These are phyloP conservation scores for Gymnopus androsaceus DNA, from an alignment of 1,284 basidiomycete species.

Conservation along the genomic window DNA sequence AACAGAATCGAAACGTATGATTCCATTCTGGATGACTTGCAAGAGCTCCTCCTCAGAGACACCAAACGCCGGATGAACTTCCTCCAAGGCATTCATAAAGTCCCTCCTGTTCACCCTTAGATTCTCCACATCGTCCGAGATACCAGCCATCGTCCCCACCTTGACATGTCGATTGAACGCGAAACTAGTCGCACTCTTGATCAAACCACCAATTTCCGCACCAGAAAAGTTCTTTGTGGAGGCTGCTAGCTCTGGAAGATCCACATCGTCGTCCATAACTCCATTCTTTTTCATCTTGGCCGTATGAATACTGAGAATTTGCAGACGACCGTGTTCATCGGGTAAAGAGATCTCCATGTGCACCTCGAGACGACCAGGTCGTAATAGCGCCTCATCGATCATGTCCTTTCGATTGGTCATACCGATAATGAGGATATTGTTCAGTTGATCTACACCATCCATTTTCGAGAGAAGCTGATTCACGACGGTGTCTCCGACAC, in stretches of 20 bases:
- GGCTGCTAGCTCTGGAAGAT: constrained; percentile 81
- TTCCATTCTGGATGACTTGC: constrained; percentile 95
- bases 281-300: constrained; percentile 90
- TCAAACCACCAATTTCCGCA: constrained; percentile 93
- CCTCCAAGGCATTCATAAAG: constrained; percentile 91
- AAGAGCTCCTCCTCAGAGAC: constrained; percentile 96
- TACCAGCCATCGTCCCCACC: constrained; percentile 95
- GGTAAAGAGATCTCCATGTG: constrained; percentile 99
- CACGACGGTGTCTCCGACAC: constrained; percentile 97
- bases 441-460: constrained; percentile 99
- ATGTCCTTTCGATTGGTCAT: constrained; percentile 99
- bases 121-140: constrained; percentile 93
- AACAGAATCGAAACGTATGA: constrained; percentile 83
- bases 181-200: constrained; percentile 98
- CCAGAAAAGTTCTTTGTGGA: constrained; percentile 98
- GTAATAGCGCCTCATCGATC: constrained; percentile 98
- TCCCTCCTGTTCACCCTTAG: constrained; percentile 87
- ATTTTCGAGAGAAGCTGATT: constrained; percentile 99
- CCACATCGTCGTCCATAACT: constrained; percentile 89
- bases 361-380: constrained; percentile 98
- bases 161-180: constrained; percentile 98
- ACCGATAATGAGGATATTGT: constrained; percentile 99
- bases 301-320: constrained; percentile 97
- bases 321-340: constrained; percentile 89
- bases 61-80: constrained; percentile 97